Evolutionary conservation across 1,139 yeast genomes (phyloP), one percentile per base, ranked within the genome.

Genomic region (Schwanniomyces etchellsii): DNA sequence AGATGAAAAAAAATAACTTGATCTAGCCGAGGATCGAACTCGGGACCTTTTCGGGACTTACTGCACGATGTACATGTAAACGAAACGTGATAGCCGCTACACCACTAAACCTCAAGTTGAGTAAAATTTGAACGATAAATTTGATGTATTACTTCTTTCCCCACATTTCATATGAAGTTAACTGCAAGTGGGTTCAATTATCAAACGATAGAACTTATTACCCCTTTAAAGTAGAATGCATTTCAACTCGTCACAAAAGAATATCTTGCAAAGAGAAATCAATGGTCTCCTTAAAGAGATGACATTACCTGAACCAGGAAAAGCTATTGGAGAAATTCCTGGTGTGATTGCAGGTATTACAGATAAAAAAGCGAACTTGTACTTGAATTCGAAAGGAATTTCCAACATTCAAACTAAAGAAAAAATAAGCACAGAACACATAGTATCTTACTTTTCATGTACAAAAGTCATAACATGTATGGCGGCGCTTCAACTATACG

Each of bases 381-480:
- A 55, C 33, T 42, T 55, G 20, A 46, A 49, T 16, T 45, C 51
- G 7, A 40, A 41, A 10, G 67, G 67, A 2, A 42, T 47, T 4
- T 21, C 50, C 5, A 44, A 48, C 10, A 38, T 65, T 37, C 43
- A 38, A 7, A 34, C 29, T n/a, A 17, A 9, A 11, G 43, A 46
- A 16, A 18, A n/a, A 7, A 22, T 36, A 6, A 6, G 26, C 4
- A 12, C 18, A 12, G 65, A 68, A 26, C 48, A 57, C 26, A 42
- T 56, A 11, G 52, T 66, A 36, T 53, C 65, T 34, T 52, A 50
- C 28, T 73, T 61, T 27, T 69, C 77, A 10, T 65, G 73, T 34
- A 68, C 79, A 10, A 74, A 74, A 41, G 45, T 70, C 3, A 45
- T 71, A 33, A 68, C 77, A 2, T 59, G 70, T 0, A 57, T 67